Evolutionary conservation across 768 basidiomycete genomes (phyloP), one percentile per base, ranked within the genome.

Genomic region (Phylloporus sp.): DNA sequence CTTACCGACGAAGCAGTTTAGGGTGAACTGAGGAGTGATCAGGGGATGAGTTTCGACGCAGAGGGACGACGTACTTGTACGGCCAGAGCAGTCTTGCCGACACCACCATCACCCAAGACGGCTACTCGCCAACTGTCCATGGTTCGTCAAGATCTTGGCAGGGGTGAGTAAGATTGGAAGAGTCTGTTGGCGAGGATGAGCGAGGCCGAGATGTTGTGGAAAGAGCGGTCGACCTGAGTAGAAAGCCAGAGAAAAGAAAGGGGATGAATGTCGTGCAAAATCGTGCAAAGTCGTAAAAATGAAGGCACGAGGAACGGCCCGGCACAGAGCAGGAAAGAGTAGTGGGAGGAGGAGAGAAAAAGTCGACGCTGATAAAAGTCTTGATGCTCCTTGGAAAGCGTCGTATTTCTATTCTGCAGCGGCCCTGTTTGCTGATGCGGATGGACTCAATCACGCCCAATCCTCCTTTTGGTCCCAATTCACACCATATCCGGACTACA

Each of bases 51-150:
- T 13, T 35, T 15, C 18, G 18, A 37, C n/a, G n/a, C 18, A 29
- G 24, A 39, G 20, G 32, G 14, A 29, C 9, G 44, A 52, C 85
- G 50, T 58, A 90, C 92, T 77, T 96, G 93, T 37, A 96, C 92
- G 55, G 93, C 92, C 61, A 97, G 70, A 31, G 93, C 93, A 49
- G 93, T 96, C 77, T 97, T 97, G 48, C 93, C 93, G 38, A 97
- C 93, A 71, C 93, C 93, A 70, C 93, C 93, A 71, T 97, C 93
- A 55, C 93, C 93, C 49, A 96, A 79, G 56, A 96, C 90, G 52
- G 93, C 91, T 58, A 96, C 86, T 76, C 91, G 86, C 90, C 90
- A 92, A 67, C 84, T 86, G 74, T 92, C 90, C 90, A 92, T 91
- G 69, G 76, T 71, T 75, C 39, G 53, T 48, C 48, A 41, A 36